Conservation (phyloP, 352 stramenopile genomes). For the Phytophthora niederhauseri region DNA sequence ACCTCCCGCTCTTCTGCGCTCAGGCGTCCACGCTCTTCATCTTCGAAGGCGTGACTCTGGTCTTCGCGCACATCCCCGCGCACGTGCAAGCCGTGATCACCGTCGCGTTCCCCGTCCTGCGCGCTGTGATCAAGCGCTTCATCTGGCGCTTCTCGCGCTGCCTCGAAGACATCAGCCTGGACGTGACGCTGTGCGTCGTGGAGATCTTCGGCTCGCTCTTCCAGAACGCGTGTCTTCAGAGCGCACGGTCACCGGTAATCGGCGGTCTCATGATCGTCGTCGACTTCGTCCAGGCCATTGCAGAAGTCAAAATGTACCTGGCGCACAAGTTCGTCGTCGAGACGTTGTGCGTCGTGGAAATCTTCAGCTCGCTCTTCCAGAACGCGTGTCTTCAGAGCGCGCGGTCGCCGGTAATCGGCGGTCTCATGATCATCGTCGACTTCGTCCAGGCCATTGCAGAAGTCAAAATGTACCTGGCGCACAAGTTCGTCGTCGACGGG, state of each 20-base stretch:
- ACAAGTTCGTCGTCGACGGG: slow-evolving; percentile 32
- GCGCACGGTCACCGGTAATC: slow-evolving; percentile 10
- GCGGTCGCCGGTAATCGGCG: slow-evolving; percentile 7
- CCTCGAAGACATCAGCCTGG: slow-evolving; percentile 31
- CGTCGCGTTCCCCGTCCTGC: slow-evolving; percentile 18
- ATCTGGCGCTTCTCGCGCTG: slow-evolving; percentile 22
- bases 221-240: slow-evolving; percentile 34
- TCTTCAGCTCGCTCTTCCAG: slow-evolving; percentile 36
- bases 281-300: slow-evolving; percentile 16
- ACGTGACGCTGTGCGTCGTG: slow-evolving; percentile 31
- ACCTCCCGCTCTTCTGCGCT: slow-evolving; percentile 16
- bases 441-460: slow-evolving; percentile 18
- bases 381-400: slow-evolving; percentile 33
- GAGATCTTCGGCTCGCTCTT: slow-evolving; percentile 40
- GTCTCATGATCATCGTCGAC: slow-evolving; percentile 19
- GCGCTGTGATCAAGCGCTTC: slow-evolving; percentile 21
- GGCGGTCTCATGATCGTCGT: slow-evolving; percentile 17
- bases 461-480: slow-evolving; percentile 20
- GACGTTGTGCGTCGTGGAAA: slow-evolving; percentile 33
- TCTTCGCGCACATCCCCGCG: slow-evolving; percentile 12
- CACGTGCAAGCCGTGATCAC: slow-evolving; percentile 11
- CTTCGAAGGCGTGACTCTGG: slow-evolving; percentile 23
- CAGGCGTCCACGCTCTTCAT: slow-evolving; percentile 28
- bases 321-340: no score
- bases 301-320: slow-evolving; percentile 24